These are phyloP conservation scores for Fragaria vesca DNA, from an alignment of 306 rosid species.

Conservation along the genomic window DNA sequence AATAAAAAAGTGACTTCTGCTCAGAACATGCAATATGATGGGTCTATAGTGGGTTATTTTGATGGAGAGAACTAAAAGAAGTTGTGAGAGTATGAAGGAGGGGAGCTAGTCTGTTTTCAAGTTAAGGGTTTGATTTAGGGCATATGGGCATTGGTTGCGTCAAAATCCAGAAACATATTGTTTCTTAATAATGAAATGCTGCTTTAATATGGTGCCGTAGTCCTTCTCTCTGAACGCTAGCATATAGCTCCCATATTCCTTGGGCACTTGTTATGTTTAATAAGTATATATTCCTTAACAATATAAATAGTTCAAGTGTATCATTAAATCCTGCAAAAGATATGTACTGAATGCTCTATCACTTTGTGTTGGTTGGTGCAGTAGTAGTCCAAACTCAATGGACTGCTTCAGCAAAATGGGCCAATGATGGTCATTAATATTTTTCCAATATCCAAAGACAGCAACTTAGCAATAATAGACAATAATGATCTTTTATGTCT, in stretches of 20 bases:
- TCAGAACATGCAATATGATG: neutral
- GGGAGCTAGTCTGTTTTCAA: neutral
- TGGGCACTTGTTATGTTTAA: neutral
- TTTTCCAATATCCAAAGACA: neutral
- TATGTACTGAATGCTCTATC: neutral
- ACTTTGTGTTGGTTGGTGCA: slow-evolving; percentile 5
- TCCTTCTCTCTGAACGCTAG: no score
- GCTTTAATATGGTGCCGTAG: neutral
- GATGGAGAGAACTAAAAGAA: neutral
- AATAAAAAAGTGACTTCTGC: neutral
- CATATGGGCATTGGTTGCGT: neutral
- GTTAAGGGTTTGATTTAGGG: neutral
- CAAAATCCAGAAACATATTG: neutral
- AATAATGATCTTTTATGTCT: neutral
- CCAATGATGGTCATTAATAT: neutral
- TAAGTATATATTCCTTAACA: no score
- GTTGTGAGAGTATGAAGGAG: neutral
- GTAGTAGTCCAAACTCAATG: neutral
- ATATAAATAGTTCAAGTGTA: neutral
- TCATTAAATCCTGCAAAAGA: neutral
- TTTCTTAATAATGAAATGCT: neutral
- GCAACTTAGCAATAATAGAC: neutral
- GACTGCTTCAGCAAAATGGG: neutral
- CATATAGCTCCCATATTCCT: neutral
- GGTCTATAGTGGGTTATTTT: neutral